Conservation (phyloP, 805 yeast species). For the Ogataea trehaloabstinens region DNA sequence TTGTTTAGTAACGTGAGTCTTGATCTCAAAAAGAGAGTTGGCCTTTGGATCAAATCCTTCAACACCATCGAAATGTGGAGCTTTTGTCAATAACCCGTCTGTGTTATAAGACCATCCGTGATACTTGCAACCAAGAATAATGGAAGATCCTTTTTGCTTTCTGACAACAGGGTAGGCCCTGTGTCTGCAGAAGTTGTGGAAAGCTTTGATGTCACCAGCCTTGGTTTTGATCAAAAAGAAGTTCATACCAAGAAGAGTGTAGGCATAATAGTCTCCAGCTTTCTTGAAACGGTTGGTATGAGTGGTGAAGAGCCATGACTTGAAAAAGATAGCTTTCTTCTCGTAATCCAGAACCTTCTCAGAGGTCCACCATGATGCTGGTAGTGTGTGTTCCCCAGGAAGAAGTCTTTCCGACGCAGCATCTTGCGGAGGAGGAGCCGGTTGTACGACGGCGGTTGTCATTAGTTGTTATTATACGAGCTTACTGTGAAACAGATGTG, state of each 20-base stretch:
- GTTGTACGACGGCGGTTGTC: constrained; percentile 26
- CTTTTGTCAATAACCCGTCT: constrained; percentile 58
- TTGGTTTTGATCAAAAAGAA: constrained; percentile 56
- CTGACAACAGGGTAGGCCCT: constrained; percentile 62
- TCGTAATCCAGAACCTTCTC: constrained; percentile 57
- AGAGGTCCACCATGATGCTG: constrained; percentile 67
- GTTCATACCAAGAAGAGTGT: constrained; percentile 49
- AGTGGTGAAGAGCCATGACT: constrained; percentile 54
- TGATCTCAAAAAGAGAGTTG: constrained; percentile 54
- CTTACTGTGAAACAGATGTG: too few relatives aligned
- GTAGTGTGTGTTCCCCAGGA: constrained; percentile 52
- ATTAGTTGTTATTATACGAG: constrained; percentile 11
- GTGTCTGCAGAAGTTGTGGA: constrained; percentile 65
- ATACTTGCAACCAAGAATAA: constrained; percentile 56
- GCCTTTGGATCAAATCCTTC: constrained; percentile 56
- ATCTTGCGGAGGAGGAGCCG: constrained; percentile 30
- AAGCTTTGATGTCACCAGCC: constrained; percentile 52
- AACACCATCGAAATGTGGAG: constrained; percentile 60
- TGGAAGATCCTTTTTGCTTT: constrained; percentile 58
- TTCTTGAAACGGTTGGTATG: constrained; percentile 53
- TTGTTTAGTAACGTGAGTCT: constrained; percentile 52
- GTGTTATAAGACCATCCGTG: constrained; percentile 67
- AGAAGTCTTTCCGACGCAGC: constrained; percentile 28
- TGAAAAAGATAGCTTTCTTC: constrained; percentile 54
- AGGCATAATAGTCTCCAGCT: constrained; percentile 57